Base-by-base conservation (phyloP, 371 early-diverging fungal species). In the Umbelopsis sp. region DNA sequence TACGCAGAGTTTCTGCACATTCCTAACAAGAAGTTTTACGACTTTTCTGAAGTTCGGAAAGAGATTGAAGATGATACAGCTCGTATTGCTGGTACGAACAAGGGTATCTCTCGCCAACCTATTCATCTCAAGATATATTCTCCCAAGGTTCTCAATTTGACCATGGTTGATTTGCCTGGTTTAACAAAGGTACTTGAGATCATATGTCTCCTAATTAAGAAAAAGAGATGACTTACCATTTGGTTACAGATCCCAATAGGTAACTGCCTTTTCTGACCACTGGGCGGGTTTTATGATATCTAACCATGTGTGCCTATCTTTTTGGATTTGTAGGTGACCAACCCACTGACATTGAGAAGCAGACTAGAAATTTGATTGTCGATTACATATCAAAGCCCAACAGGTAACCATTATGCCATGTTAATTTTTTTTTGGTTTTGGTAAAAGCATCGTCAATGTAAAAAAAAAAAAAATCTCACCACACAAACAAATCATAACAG, bases 101-200 rank as follows among this genome's bases (percentile, higher is more conserved):
- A 96, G 75, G 95, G 90, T 20, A 95, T 95, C 45, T 87, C 92
- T 35, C 87, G 89, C 68, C 84, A 87, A 50, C 97, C 96, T 22
- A 97, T 98, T 66, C 92, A 95, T 72, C 83, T 98, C 63, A 94
- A 94, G 75, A 91, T 97, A 50, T 89, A 86, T 74, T 93, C 93
- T 2, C 86, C 91, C 35, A 90, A 92, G 48, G 95, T 96, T n/a
- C 85, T 97, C 44, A 95, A 92, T 63, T 74, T 98, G 65, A 98
- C 97, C 8, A 79, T 98, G 32, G 94, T 97, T 22, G 98, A 98
- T 83, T 80, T 98, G 63, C 98, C 98, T 8, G 98, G 98, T 20
- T 79, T 98, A 63, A 93, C 95, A 68, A 95, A 95, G 89, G 92
- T 89, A 4, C 24, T 11, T 45, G 14, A 53, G 35, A 52, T 63